Base-by-base conservation (phyloP, 2,329 filamentous ascomycete species). In the Cordyceps tenuipes region DNA sequence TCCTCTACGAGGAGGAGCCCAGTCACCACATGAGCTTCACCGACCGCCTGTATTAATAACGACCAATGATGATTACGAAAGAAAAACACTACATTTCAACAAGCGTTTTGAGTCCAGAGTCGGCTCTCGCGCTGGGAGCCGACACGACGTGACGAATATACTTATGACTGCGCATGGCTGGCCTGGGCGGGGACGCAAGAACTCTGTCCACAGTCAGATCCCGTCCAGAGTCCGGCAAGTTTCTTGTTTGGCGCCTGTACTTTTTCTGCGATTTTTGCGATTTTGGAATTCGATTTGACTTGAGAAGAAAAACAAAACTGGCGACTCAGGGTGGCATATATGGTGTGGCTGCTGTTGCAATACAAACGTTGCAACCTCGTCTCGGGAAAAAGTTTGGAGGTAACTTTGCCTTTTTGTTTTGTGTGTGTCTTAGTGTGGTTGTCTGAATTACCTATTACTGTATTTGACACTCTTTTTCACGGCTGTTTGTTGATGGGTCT, bases 1-100 rank as follows among this genome's bases (percentile, higher is more conserved):
- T 75, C 43, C 65, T 77, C 26, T 81, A 81, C 62, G 77, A 77
- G 23, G 77, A 79, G 29, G 75, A 76, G 3, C 73, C 77, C 49
- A 62, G 67, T 46, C 70, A 72, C 1, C 71, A 74, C 10, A 70
- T 80, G 64, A 64, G 72, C 36, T 78, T 78, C 64, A 69, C 74
- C 21, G 75, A 77, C 54, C 72, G 78, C 59, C 68, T 79, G 64
- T 79, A 77, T 65, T 78, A 67, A 59, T 26, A 3, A 62, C n/a
- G 8, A 62, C 46, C 8, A 46, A 36, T 50, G 52, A 62, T 55
- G 60, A 59, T 49, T 59, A 54, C 34, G 41, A 62, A 55, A 43
- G 17, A 26, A n/a, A 26, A 26, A 12, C 23, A 47, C 15, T n/a
- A 29, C 29, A 36, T 36, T 54, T 13, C 10, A 44, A 48, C 29